phyloP scores from a whole-genome alignment of 306 rosid species.

The Quercus wislizeni region DNA sequence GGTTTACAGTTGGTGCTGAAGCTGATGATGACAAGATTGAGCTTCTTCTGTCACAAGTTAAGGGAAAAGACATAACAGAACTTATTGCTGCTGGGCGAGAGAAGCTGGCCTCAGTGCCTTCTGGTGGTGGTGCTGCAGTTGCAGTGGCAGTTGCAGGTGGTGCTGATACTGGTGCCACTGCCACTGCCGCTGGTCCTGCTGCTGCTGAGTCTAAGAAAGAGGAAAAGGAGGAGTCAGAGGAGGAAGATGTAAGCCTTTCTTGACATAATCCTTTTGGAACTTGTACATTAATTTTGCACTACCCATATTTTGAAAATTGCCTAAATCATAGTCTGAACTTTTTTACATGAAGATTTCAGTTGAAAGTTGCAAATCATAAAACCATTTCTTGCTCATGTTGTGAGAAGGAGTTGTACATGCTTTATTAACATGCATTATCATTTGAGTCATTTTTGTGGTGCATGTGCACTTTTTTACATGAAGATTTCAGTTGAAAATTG shows the following conservation, averaged over 20 bases:
- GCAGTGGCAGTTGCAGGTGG: slow-evolving; percentile 35
- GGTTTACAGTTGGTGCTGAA: slow-evolving; percentile 61
- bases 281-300: no score
- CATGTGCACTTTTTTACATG: no score
- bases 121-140: slow-evolving; percentile 54
- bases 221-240: slow-evolving; percentile 60
- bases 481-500: no score
- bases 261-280: not conserved
- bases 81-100: slow-evolving; percentile 71
- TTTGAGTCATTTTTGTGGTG: no score
- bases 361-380: no score
- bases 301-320: not conserved
- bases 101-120: slow-evolving; percentile 69
- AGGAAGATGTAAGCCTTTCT: slow-evolving; percentile 61
- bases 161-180: slow-evolving; percentile 24
- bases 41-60: slow-evolving; percentile 48
- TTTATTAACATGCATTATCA: no score
- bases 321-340: no score
- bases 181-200: slow-evolving; percentile 49
- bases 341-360: no score
- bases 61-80: slow-evolving; percentile 68
- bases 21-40: slow-evolving; percentile 53
- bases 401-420: no score
- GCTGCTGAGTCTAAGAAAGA: slow-evolving; percentile 74
- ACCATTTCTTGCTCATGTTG: no score